phyloP scores from a whole-genome alignment of 1,284 basidiomycete species.

The Rhodotorula sp. region DNA sequence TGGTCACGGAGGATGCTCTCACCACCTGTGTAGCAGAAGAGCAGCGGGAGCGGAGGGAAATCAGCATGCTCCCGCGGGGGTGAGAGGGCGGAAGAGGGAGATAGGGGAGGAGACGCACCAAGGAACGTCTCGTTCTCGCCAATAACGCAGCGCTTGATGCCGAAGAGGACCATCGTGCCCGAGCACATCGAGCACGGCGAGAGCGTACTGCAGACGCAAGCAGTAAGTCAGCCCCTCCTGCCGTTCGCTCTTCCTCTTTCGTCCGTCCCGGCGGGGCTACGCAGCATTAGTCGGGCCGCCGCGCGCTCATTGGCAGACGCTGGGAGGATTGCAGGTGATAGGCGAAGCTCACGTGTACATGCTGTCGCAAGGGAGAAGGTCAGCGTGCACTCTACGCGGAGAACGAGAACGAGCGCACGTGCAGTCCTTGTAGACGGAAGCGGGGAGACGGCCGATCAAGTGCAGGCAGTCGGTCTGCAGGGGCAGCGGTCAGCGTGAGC shows the following conservation, averaged over 20 bases:
- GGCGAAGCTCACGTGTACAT: slow-evolving; percentile 38
- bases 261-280: too few species aligned
- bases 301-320: too few species aligned
- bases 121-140: slow-evolving; percentile 48
- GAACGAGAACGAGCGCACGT: slow-evolving; percentile 19
- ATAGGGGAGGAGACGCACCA: slow-evolving; percentile 6
- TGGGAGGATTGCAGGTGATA: too few species aligned
- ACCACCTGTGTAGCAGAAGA: slow-evolving; percentile 9
- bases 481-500: not conserved
- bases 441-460: slow-evolving; percentile 42
- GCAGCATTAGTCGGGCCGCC: too few species aligned
- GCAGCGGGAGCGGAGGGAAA: not conserved
- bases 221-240: too few species aligned
- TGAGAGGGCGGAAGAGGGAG: not conserved
- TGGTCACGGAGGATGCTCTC: slow-evolving; percentile 40
- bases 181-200: slow-evolving; percentile 45
- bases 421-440: slow-evolving; percentile 43
- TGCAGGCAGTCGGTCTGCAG: slow-evolving; percentile 45
- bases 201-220: slow-evolving; percentile 21
- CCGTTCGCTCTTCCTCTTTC: too few species aligned
- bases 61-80: too few species aligned
- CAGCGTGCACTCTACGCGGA: too few species aligned
- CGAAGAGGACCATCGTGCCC: slow-evolving; percentile 34
- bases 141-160: slow-evolving; percentile 42
- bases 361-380: not conserved